Conservation (phyloP, 2,329 filamentous ascomycete genomes). For the Acrocalymma vagum region DNA sequence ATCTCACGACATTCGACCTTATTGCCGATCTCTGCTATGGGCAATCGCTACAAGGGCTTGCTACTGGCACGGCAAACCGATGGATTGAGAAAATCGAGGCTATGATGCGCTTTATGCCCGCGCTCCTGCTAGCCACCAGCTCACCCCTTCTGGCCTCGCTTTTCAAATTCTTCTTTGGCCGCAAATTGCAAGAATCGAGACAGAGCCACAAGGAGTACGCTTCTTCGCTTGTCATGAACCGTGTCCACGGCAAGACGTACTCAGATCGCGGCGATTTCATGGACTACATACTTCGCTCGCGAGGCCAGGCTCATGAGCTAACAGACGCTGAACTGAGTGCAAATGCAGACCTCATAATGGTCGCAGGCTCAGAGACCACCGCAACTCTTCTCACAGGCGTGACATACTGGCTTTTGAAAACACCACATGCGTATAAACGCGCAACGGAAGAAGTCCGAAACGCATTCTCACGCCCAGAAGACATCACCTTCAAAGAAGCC, state of each 20-base stretch:
- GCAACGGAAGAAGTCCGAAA: constrained; percentile 21
- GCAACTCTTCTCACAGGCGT: constrained; percentile 26
- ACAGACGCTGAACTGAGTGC: constrained; percentile 14
- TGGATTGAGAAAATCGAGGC: constrained; percentile 20
- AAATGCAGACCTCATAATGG: constrained; percentile 20
- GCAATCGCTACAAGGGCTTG: constrained; percentile 28
- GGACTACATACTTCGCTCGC: constrained; percentile 15
- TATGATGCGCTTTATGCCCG: constrained; percentile 14
- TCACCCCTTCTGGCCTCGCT: constrained; percentile 9
- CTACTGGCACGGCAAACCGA: constrained; percentile 11
- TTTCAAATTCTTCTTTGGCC: constrained; percentile 10
- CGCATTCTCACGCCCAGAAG: constrained; percentile 18
- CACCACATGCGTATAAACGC: constrained; percentile 13
- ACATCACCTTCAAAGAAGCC: constrained; percentile 21
- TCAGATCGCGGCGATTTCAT: constrained; percentile 15
- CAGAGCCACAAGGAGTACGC: constrained; percentile 14
- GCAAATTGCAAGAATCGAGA: constrained; percentile 15
- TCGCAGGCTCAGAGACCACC: constrained; percentile 32
- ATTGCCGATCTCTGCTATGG: constrained; percentile 33
- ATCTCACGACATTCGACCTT: constrained; percentile 32
- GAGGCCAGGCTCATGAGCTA: constrained; percentile 8
- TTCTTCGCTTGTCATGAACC: constrained; percentile 10
- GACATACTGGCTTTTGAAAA: constrained; percentile 20
- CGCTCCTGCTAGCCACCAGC: constrained; percentile 11
- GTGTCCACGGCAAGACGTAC: constrained; percentile 13